Evolutionary conservation across 192 early-diverging fungal genomes (phyloP).

Genomic region (Coemansia sp.): DNA sequence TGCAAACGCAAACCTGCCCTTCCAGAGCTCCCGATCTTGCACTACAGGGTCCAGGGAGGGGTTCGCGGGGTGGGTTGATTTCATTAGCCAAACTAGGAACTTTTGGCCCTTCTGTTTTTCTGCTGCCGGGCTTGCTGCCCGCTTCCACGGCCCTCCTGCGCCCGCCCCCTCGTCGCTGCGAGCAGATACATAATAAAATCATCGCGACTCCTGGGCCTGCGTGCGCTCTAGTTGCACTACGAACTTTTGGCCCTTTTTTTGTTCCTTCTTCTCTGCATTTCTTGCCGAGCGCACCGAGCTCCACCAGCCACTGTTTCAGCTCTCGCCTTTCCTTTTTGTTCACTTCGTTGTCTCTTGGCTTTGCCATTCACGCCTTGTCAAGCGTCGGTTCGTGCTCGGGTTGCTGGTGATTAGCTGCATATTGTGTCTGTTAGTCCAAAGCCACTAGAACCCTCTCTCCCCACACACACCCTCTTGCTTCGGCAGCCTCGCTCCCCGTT

Average conservation of each 20-base stretch:
- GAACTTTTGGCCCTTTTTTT: neutral
- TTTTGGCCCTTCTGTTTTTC: neutral
- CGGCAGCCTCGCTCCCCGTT: slow-evolving; percentile 8
- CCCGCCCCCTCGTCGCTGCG: neutral
- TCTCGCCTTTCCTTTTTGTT: slow-evolving; percentile 9
- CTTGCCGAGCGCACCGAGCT: neutral
- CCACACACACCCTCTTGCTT: slow-evolving; percentile 4
- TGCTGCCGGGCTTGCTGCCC: slow-evolving; percentile 3
- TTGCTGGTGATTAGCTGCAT: slow-evolving; percentile 15
- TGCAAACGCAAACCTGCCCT: slow-evolving; percentile 7
- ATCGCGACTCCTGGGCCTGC: slow-evolving; percentile 5
- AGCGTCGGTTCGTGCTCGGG: slow-evolving; percentile 7
- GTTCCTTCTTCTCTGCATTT: neutral
- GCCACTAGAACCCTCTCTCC: slow-evolving; percentile 10
- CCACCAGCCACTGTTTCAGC: slow-evolving; percentile 8
- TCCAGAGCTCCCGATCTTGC: neutral
- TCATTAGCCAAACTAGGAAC: slow-evolving; percentile 7
- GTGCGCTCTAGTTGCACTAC: neutral
- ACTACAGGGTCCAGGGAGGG: slow-evolving; percentile 9
- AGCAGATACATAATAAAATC: slow-evolving; percentile 8
- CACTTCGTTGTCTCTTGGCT: slow-evolving; percentile 2
- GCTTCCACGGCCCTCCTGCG: neutral
- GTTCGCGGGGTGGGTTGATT: slow-evolving; percentile 8
- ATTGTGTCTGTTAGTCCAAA: slow-evolving; percentile 11
- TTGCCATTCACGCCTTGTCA: neutral